Evolutionary conservation across 495 filamentous ascomycete genomes (phyloP), one percentile per base, ranked within the genome.

Genomic region (Sphaerosporella brunnea): DNA sequence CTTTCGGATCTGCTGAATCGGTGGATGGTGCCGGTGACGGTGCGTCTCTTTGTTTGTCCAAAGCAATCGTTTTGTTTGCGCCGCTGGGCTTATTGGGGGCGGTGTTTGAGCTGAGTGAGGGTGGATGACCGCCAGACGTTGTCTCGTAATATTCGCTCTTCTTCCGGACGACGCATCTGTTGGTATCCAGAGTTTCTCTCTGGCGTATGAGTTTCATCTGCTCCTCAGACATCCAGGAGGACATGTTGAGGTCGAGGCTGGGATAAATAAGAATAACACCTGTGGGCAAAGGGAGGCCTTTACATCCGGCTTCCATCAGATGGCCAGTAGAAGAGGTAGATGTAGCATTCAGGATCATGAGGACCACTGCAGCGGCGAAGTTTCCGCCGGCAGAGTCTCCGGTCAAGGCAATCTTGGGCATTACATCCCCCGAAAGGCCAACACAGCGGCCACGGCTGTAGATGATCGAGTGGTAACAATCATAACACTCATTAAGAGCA

Each of bases 221-320:
- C 61, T 96, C 90, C 54, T 97, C 92, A 0, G 80, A 84, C 86
- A 97, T 95, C 90, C 90, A 97, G 55, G 84, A 95, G n/a, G 82
- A 81, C 42, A 96, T 94, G 60, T 85, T 93, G 77, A 96, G 80
- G 56, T 94, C 92, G 47, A 97, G 67, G 0, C 75, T 75, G 1
- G 90, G 90, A 58, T 97, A 97, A 23, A 92, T 77, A 32, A 95
- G 68, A 1, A 96, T 69, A 9, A 95, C 56, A 0, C 85, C 92
- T 52, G 77, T 80, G 0, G 90, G 90, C 2, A 75, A 60, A 1
- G 90, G 84, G 1, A 97, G 32, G 66, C 62, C 24, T 32, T 50
- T 53, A 35, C 47, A 60, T 20, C 57, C 58, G 15, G 51, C 37
- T 36, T 60, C 58, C 50, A 62, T 60, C 20, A 67, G 63, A 45